Evolutionary conservation across 2,329 filamentous ascomycete species (phyloP), one percentile per base, ranked within the genome.

Genomic region (Escovopsis sp.): DNA sequence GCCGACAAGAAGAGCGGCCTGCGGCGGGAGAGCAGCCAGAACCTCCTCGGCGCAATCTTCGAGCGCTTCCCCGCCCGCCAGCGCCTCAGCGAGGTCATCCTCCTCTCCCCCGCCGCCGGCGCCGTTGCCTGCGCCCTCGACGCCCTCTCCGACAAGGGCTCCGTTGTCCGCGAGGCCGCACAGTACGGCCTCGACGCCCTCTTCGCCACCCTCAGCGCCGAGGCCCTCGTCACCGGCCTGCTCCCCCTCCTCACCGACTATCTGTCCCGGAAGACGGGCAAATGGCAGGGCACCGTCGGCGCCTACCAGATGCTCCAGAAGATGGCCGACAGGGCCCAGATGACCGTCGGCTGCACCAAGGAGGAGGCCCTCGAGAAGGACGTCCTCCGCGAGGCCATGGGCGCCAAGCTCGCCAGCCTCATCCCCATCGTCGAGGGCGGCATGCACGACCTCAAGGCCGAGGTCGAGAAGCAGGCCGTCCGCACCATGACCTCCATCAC

Each of bases 221-320:
- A 96, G 67, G 79, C 84, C 39, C 75, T 94, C 55, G 81, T 94
- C 40, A 74, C 77, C 48, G 88, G 84, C 15, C 72, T 98, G 35
- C 68, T 98, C 40, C 87, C 91, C 3, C 72, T 76, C 13, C 67
- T 98, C 34, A 64, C 70, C 47, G 64, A 71, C 40, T 96, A 96
- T 59, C 71, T 98, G 27, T 70, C 71, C 57, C 93, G 86, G 65
- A 78, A 76, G 56, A 83, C 86, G 13, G 88, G 85, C 50, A 98
- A 98, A 66, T 98, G 91, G 91, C 91, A 98, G 65, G 91, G 91
- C 46, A 85, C 84, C 13, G 84, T 95, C 41, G 88, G 83, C 46
- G 91, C 85, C 37, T 81, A 82, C 57, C 79, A 82, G 60, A 63
- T 96, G 48, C 67, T 98, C 44, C 87, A 91, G 58, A 85, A 80